phyloP scores from a whole-genome alignment of 805 yeast genomes.

The Ogataea zsoltii region DNA sequence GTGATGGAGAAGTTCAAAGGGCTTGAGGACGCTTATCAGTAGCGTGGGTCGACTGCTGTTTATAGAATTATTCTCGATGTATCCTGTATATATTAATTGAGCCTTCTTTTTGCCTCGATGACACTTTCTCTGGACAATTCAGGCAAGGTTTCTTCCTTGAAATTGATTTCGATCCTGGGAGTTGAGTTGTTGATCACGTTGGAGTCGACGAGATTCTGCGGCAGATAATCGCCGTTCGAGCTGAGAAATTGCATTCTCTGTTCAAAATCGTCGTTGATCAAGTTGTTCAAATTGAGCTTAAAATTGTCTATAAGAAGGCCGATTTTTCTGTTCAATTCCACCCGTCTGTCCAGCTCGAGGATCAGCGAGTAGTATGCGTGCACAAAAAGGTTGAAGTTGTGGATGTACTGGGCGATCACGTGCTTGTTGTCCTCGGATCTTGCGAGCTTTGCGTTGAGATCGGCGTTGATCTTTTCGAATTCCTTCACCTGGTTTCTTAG shows the following conservation, averaged over 20 bases:
- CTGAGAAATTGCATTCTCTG: conserved; percentile 45
- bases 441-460: conserved; percentile 13
- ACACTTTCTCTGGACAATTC: conserved; percentile 17
- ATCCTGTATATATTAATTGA: conserved; percentile 3
- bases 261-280: conserved; percentile 45
- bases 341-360: conserved; percentile 54
- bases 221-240: conserved; percentile 55
- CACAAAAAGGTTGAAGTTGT: conserved; percentile 52
- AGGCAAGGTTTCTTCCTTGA: conserved; percentile 27
- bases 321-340: conserved; percentile 42
- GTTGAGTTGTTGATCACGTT: conserved; percentile 23
- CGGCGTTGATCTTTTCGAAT: conserved; percentile 16
- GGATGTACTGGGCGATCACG: conserved; percentile 28
- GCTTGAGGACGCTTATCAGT: conserved; percentile 51
- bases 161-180: conserved; percentile 25
- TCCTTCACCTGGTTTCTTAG: conserved; percentile 21
- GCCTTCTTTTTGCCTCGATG: conserved; percentile 19
- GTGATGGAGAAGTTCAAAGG: conserved; percentile 52
- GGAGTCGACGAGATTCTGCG: conserved; percentile 37
- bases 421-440: conserved; percentile 15
- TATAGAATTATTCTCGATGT: neutral
- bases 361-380: conserved; percentile 53
- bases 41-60: conserved; percentile 1
- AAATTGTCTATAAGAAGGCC: conserved; percentile 42
- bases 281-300: conserved; percentile 37